Percentiles rank a stretch among this genome's conserved stretches.
Conservation (phyloP, 2,329 filamentous ascomycete genomes). For the Fusarium multiceps region DNA sequence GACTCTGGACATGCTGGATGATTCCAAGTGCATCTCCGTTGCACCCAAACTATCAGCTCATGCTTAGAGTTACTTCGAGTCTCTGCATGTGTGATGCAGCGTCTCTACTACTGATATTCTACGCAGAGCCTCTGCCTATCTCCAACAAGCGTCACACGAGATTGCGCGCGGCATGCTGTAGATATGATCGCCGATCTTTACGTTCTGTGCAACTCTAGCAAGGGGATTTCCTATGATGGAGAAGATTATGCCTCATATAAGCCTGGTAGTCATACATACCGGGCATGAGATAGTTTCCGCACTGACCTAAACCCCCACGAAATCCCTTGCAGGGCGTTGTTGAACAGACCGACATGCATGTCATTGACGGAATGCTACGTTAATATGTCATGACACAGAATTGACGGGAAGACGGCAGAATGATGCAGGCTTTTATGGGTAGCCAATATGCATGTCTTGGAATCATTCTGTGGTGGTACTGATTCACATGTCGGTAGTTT, state of each 20-base stretch:
- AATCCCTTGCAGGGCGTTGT: conserved; percentile 80
- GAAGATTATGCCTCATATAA: background rate
- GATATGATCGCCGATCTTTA: conserved; percentile 75
- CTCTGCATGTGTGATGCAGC: conserved; percentile 43
- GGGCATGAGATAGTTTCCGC: background rate
- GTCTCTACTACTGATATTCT: conserved; percentile 70
- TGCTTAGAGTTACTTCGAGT: conserved; percentile 68
- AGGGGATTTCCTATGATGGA: background rate
- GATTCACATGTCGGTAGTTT: conserved; percentile 62
- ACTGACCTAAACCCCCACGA: conserved; percentile 66
- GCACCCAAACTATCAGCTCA: conserved; percentile 60
- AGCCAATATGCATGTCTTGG: conserved; percentile 56
- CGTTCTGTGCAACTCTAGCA: conserved; percentile 70
- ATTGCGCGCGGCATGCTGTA: conserved; percentile 72
- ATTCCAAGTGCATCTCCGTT: background rate
- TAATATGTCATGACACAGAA: conserved; percentile 89
- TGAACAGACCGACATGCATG: conserved; percentile 78
- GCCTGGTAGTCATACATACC: background rate
- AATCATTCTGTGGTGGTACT: conserved; percentile 58
- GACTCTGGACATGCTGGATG: background rate
- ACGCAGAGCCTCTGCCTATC: conserved; percentile 69
- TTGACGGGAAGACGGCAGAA: conserved; percentile 84
- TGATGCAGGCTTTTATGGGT: conserved; percentile 76
- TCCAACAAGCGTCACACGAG: conserved; percentile 74
- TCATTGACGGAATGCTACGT: conserved; percentile 82